Evolutionary conservation across 306 rosid species (phyloP).

Genomic region (Cucurbita moschata): DNA sequence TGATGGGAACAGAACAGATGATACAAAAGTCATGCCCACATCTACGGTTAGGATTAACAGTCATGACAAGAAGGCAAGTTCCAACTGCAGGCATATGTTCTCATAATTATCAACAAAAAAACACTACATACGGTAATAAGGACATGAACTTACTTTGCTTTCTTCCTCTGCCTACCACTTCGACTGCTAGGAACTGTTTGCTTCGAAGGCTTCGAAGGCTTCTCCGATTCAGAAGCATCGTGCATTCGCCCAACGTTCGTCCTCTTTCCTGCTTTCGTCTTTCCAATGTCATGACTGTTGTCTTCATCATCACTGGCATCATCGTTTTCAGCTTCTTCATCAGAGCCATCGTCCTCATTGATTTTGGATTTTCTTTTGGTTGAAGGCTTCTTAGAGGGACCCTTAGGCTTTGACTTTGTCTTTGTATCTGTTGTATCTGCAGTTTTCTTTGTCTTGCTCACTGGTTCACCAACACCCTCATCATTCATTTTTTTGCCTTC

Average conservation of each 20-base stretch:
- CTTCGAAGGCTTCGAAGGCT: conserved; percentile 25
- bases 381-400: conserved; percentile 32
- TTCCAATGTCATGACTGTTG: conserved; percentile 13
- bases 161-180: conserved; percentile 31
- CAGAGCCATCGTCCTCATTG: conserved; percentile 20
- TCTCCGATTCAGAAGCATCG: conserved; percentile 24
- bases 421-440: conserved; percentile 25
- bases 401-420: conserved; percentile 32
- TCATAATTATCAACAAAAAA: background rate
- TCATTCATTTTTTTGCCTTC: conserved; percentile 18
- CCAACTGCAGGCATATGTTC: background rate
- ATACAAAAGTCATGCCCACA: background rate
- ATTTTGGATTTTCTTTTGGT: conserved; percentile 37
- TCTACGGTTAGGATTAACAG: background rate
- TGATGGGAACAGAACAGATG: background rate
- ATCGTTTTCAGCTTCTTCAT: conserved; percentile 17
- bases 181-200: conserved; percentile 32
- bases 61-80: background rate
- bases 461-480: conserved; percentile 9
- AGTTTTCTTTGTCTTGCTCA: conserved; percentile 17
- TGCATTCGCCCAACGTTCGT: background rate
- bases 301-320: conserved; percentile 9
- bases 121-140: background rate
- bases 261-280: conserved; percentile 19
- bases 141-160: conserved; percentile 35